These are phyloP conservation scores for Aspergillus conjunctus DNA, from an alignment of 495 filamentous ascomycete genomes.

Conservation along the genomic window DNA sequence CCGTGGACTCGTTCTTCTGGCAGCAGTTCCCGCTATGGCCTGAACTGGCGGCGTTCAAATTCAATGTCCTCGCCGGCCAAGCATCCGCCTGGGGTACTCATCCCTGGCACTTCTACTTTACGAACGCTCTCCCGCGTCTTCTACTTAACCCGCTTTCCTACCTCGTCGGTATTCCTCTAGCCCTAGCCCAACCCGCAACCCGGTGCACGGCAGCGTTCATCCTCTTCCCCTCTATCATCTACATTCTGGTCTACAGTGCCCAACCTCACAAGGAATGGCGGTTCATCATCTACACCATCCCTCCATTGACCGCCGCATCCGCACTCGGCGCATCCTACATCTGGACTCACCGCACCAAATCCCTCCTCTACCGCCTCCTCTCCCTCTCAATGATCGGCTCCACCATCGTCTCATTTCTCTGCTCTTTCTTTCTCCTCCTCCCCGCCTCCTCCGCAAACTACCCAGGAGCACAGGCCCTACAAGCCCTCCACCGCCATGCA, in stretches of 20 bases:
- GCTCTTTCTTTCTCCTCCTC: conserved; percentile 65
- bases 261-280: conserved; percentile 97
- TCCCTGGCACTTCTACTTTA: conserved; percentile 84
- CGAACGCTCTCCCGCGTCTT: conserved; percentile 77
- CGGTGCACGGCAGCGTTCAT: conserved; percentile 52
- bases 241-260: conserved; percentile 75
- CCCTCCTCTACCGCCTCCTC: conserved; percentile 56
- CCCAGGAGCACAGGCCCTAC: conserved; percentile 77
- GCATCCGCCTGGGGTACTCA: conserved; percentile 85
- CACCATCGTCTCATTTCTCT: conserved; percentile 57
- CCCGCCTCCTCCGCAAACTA: conserved; percentile 78
- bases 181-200: conserved; percentile 57
- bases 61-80: conserved; percentile 73
- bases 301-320: conserved; percentile 75
- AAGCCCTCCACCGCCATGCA: conserved; percentile 46
- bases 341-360: conserved; percentile 67
- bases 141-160: conserved; percentile 74
- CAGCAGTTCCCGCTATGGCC: conserved; percentile 80
- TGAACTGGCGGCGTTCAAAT: conserved; percentile 85
- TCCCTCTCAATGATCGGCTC: conserved; percentile 58
- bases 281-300: conserved; percentile 89
- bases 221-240: conserved; percentile 66
- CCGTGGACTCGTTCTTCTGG: conserved; percentile 92
- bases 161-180: conserved; percentile 64
- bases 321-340: conserved; percentile 74